Conservation (phyloP, 2,329 filamentous ascomycete genomes). For the Fusarium abutilonis region DNA sequence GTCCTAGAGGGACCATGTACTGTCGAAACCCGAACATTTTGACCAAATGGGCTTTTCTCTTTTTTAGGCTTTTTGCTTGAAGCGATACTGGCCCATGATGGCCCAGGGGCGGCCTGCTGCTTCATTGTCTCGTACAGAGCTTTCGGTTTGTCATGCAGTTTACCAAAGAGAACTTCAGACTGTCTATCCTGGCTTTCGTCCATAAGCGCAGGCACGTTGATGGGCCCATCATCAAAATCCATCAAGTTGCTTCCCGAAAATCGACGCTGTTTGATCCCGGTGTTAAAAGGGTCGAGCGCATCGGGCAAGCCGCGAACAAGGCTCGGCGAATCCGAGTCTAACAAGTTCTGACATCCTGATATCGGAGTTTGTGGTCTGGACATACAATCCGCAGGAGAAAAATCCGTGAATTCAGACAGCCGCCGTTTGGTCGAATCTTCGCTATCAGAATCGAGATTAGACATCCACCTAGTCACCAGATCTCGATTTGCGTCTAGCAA, state of each 20-base stretch:
- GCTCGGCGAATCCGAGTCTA: constrained; percentile 18
- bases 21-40: constrained; percentile 15
- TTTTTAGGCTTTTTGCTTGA: constrained; percentile 1
- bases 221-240: constrained; percentile 21
- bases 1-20: not conserved
- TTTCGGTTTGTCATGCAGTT: constrained; percentile 12
- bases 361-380: not conserved
- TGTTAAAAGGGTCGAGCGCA: not conserved
- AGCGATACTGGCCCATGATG: constrained; percentile 22
- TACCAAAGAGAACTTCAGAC: constrained; percentile 23
- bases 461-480: constrained; percentile 19
- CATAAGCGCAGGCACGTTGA: constrained; percentile 29
- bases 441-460: not conserved
- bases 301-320: constrained; percentile 12
- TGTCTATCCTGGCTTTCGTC: constrained; percentile 7
- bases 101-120: constrained; percentile 26
- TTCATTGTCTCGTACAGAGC: constrained; percentile 37
- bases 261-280: not conserved
- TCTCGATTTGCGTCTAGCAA: not conserved
- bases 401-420: not conserved
- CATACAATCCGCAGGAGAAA: not conserved
- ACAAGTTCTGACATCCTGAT: not conserved
- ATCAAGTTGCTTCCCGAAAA: constrained; percentile 19
- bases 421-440: not conserved
- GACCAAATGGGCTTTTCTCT: constrained; percentile 14